phyloP scores from a whole-genome alignment of 371 early-diverging fungal genomes.

The Nematocida sp. region DNA sequence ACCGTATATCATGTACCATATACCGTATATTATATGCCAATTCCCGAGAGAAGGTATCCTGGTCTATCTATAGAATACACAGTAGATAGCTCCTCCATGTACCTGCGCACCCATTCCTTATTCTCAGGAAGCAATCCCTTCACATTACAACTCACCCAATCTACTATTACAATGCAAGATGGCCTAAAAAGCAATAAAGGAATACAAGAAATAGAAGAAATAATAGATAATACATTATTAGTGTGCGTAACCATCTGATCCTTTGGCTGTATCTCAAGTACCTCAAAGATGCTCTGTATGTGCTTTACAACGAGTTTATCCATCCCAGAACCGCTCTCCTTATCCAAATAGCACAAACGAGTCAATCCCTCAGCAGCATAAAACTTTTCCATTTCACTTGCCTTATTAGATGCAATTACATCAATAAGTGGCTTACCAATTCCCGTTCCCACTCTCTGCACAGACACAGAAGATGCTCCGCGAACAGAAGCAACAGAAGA shows the following conservation, averaged over 20 bases:
- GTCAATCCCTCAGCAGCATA: background rate
- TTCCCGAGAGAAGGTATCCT: background rate
- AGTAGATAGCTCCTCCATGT: background rate
- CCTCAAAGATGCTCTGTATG: background rate
- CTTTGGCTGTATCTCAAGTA: constrained; percentile 33
- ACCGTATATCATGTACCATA: too few relatives aligned
- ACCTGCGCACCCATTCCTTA: constrained; percentile 14
- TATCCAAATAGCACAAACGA: background rate
- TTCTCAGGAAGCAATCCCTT: too few relatives aligned
- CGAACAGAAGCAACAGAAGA: background rate
- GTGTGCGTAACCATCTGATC: constrained; percentile 6
- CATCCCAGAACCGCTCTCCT: background rate
- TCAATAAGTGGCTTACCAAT: constrained; percentile 6
- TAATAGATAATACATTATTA: background rate
- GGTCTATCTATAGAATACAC: constrained; percentile 12
- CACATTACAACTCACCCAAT: constrained; percentile 14
- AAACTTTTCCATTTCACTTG: background rate
- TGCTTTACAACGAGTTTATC: constrained; percentile 34
- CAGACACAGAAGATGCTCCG: constrained; percentile 21
- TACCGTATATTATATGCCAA: too few relatives aligned
- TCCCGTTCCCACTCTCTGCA: background rate
- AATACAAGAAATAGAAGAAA: background rate
- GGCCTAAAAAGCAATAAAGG: constrained; percentile 26
- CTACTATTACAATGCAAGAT: constrained; percentile 6
- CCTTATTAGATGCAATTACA: background rate